Evolutionary conservation across 306 rosid genomes (phyloP).

Genomic region (Cucurbita ficifolia): DNA sequence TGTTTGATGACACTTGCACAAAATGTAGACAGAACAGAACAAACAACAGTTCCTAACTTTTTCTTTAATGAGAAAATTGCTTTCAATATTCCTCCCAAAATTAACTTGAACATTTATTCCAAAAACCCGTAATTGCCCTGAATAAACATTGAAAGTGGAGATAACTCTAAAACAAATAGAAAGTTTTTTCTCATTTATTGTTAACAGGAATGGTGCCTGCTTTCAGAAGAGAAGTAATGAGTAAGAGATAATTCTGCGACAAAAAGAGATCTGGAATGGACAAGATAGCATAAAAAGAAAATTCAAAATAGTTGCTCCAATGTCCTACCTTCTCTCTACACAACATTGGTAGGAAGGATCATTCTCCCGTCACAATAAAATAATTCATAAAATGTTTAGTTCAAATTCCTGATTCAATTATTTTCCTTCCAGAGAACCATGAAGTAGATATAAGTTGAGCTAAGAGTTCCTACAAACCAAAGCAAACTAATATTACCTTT

Average conservation of each 20-base stretch:
- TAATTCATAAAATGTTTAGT: not conserved
- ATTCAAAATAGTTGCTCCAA: not conserved
- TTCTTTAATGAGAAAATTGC: not conserved
- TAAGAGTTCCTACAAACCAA: not conserved
- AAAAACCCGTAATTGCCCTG: not conserved
- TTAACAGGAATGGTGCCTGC: not conserved
- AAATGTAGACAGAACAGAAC: not conserved
- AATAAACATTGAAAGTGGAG: not conserved
- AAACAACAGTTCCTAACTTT: not conserved
- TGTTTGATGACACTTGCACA: not conserved
- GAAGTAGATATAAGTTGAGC: not conserved
- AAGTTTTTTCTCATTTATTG: not conserved
- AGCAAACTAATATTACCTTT: slow-evolving; percentile 34
- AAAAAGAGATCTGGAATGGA: not conserved
- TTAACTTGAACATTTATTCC: not conserved
- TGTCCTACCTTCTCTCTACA: not conserved
- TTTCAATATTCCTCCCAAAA: not conserved
- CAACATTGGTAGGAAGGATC: not conserved
- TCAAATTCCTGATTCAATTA: not conserved
- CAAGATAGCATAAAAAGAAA: not conserved
- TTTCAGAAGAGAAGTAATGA: not conserved
- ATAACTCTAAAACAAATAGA: not conserved
- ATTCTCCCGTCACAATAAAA: not conserved
- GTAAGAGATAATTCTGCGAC: not conserved
- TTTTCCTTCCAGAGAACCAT: not conserved